phyloP scores from a whole-genome alignment of 768 basidiomycete genomes.

The Leucocoprinus leucothites region DNA sequence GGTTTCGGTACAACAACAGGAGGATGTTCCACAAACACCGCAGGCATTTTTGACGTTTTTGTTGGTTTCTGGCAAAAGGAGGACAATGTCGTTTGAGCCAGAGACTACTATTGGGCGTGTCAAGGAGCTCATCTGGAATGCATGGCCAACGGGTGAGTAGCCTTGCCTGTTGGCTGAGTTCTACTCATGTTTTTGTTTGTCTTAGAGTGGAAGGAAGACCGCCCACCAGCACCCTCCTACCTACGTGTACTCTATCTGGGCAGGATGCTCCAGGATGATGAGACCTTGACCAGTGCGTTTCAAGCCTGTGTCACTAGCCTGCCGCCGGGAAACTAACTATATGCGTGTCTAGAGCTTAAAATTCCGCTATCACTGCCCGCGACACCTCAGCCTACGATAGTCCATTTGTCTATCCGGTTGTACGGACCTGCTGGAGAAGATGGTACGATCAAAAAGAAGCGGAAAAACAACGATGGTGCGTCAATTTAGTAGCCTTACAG shows the following conservation, averaged over 20 bases:
- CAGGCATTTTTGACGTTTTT: constrained; percentile 70
- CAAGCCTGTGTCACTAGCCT: constrained; percentile 9
- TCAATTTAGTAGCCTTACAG: neutral
- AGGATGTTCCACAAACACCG: constrained; percentile 51
- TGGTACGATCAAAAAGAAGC: constrained; percentile 54
- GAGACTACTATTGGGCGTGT: constrained; percentile 72
- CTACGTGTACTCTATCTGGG: constrained; percentile 75
- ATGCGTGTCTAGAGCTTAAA: constrained; percentile 28
- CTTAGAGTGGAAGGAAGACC: constrained; percentile 75
- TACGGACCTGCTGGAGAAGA: constrained; percentile 49
- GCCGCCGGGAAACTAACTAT: neutral
- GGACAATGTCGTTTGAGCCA: constrained; percentile 74
- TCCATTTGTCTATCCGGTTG: constrained; percentile 72
- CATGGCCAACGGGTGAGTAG: constrained; percentile 68
- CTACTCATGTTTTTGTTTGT: neutral
- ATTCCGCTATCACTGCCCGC: constrained; percentile 24
- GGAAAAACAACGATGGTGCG: constrained; percentile 29
- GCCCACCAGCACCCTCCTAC: constrained; percentile 74
- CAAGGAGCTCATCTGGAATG: constrained; percentile 82
- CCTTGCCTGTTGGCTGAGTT: neutral
- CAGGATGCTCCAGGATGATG: constrained; percentile 81
- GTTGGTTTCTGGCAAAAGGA: constrained; percentile 63
- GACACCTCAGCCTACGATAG: constrained; percentile 50
- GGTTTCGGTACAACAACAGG: constrained; percentile 13
- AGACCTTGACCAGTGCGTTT: constrained; percentile 61